These are phyloP conservation scores for Phoenix roebelenii DNA, from an alignment of 176 grass and related monocot genomes.

Conservation along the genomic window DNA sequence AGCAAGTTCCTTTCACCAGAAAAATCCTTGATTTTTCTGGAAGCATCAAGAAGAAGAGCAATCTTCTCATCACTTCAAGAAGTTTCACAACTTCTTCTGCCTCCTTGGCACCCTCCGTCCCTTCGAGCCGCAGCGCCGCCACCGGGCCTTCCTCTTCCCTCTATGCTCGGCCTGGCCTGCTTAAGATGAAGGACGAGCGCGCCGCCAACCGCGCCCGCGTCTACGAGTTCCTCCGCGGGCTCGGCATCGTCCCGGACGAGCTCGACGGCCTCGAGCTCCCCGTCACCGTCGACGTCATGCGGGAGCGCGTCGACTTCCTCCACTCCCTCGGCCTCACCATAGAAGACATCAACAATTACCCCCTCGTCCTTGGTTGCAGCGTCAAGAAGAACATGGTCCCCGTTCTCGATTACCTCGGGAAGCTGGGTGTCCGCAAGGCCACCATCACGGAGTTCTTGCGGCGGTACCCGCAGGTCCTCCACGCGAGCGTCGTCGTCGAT, in stretches of 20 bases:
- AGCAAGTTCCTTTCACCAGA: too few relatives aligned
- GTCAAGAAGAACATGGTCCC: conserved; percentile 82
- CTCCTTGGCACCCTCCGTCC: conserved; percentile 23
- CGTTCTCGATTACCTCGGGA: conserved; percentile 79
- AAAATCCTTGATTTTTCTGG: too few relatives aligned
- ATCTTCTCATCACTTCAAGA: neutral
- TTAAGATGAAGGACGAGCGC: conserved; percentile 47
- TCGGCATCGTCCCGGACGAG: conserved; percentile 53
- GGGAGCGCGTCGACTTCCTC: conserved; percentile 68
- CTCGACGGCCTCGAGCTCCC: conserved; percentile 71
- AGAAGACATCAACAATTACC: conserved; percentile 57
- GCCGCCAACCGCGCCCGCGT: conserved; percentile 47
- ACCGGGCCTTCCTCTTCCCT: conserved; percentile 27
- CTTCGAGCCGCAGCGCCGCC: neutral
- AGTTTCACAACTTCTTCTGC: conserved; percentile 8
- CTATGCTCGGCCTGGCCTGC: conserved; percentile 62
- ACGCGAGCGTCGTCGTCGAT: conserved; percentile 61
- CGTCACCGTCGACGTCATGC: conserved; percentile 66
- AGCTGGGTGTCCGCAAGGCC: conserved; percentile 50
- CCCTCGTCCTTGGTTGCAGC: conserved; percentile 67
- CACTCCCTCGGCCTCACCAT: conserved; percentile 18
- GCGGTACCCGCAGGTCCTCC: conserved; percentile 66
- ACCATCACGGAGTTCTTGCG: conserved; percentile 53
- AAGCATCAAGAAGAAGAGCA: too few relatives aligned
- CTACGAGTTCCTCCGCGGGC: conserved; percentile 30